Percentiles rank a stretch among this genome's conserved stretches.
phyloP scores from a whole-genome alignment of 495 filamentous ascomycete species.

The Hypoxylon intermedium region DNA sequence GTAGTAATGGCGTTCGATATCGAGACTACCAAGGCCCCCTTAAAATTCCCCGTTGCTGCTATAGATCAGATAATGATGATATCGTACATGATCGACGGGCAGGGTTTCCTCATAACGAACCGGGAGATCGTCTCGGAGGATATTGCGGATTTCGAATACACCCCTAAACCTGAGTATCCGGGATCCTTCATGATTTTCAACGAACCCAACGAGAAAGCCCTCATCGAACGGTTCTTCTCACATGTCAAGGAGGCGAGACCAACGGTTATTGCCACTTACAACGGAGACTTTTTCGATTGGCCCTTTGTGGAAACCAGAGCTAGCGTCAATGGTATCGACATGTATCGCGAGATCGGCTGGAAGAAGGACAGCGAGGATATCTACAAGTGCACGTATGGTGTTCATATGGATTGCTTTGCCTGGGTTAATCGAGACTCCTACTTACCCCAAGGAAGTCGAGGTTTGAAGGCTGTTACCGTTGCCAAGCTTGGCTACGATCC shows the following conservation, averaged over 20 bases:
- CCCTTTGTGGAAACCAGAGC: slow-evolving; percentile 95
- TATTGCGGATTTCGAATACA: slow-evolving; percentile 98
- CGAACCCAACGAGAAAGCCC: slow-evolving; percentile 87
- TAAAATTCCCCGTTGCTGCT: slow-evolving; percentile 97
- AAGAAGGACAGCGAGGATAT: slow-evolving; percentile 93
- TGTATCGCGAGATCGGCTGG: slow-evolving; percentile 99
- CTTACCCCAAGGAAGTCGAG: slow-evolving; percentile 94
- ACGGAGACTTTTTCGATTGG: slow-evolving; percentile 99
- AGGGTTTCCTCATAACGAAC: slow-evolving; percentile 98
- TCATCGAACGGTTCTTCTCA: slow-evolving; percentile 91
- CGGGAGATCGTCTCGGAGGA: slow-evolving; percentile 97
- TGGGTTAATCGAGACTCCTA: slow-evolving; percentile 99
- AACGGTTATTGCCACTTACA: slow-evolving; percentile 98
- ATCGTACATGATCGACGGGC: slow-evolving; percentile 99
- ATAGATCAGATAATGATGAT: slow-evolving; percentile 99
- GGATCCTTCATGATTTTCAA: slow-evolving; percentile 98
- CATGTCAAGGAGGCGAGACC: slow-evolving; percentile 95
- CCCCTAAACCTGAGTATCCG: slow-evolving; percentile 92
- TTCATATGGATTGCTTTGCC: slow-evolving; percentile 98
- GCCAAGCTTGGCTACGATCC: slow-evolving; percentile 98
- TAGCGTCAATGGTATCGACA: slow-evolving; percentile 94
- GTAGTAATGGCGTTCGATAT: slow-evolving; percentile 98
- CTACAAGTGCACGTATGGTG: slow-evolving; percentile 92
- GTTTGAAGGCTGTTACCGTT: slow-evolving; percentile 95
- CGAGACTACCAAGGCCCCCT: slow-evolving; percentile 92